Evolutionary conservation across 2,329 filamentous ascomycete genomes (phyloP).

Genomic region (Rhinocladiella mackenziei): DNA sequence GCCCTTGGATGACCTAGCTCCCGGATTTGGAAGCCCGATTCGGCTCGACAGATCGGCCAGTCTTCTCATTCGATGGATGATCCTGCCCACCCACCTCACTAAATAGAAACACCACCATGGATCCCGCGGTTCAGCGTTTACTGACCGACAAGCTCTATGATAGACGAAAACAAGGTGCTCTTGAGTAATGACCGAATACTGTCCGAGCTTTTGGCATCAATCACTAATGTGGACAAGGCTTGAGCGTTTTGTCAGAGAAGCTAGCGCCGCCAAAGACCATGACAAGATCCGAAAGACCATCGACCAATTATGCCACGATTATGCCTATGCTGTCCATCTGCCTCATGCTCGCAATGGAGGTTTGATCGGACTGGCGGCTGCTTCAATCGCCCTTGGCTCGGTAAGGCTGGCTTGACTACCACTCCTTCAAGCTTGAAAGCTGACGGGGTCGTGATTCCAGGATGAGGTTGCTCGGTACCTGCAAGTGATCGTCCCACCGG

Average conservation of each 20-base stretch:
- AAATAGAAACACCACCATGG: constrained; percentile 55
- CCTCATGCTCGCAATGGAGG: constrained; percentile 95
- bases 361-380: constrained; percentile 89
- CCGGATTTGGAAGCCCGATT: not conserved
- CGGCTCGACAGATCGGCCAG: not conserved
- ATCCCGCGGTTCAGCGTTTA: constrained; percentile 80
- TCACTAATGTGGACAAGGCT: constrained; percentile 54
- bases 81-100: constrained; percentile 6
- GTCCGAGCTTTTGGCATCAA: constrained; percentile 6
- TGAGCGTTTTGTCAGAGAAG: constrained; percentile 83
- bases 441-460: constrained; percentile 22
- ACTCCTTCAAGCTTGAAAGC: not conserved
- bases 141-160: constrained; percentile 99
- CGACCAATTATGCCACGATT: constrained; percentile 94
- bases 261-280: constrained; percentile 71
- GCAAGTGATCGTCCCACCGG: constrained; percentile 89
- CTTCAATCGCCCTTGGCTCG: constrained; percentile 87
- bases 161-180: constrained; percentile 90
- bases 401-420: constrained; percentile 54
- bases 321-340: constrained; percentile 94
- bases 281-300: constrained; percentile 80
- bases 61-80: constrained; percentile 18
- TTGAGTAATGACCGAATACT: constrained; percentile 62
- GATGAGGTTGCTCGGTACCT: constrained; percentile 90
- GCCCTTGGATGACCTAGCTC: not conserved